These are phyloP conservation scores for Stephanodiscus triporus DNA, from an alignment of 108 stramenopile species.

Conservation along the genomic window DNA sequence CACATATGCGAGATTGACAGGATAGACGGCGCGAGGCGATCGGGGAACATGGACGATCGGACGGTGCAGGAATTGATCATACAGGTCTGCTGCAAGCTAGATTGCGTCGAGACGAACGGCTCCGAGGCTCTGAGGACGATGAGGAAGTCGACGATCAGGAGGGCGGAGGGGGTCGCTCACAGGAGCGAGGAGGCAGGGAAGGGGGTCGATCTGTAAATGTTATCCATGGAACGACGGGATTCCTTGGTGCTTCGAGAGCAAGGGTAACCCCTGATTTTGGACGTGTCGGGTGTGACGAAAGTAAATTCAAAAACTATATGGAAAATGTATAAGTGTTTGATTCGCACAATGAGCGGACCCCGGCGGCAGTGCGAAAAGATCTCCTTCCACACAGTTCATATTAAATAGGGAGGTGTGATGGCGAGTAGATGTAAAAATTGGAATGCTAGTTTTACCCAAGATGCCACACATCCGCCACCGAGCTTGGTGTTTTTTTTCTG, in stretches of 20 bases:
- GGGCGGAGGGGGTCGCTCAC: constrained; percentile 54
- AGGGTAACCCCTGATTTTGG: too few relatives aligned
- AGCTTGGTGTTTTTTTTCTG: not conserved
- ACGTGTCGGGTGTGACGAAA: too few relatives aligned
- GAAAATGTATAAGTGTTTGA: too few relatives aligned
- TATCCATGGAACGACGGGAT: too few relatives aligned
- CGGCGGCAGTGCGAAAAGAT: too few relatives aligned
- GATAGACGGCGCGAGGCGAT: constrained; percentile 31
- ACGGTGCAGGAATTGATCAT: constrained; percentile 56
- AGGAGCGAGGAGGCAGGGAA: constrained; percentile 4
- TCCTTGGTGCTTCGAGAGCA: too few relatives aligned
- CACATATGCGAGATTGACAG: constrained; percentile 53
- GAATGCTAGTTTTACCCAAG: too few relatives aligned
- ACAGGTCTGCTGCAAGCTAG: constrained; percentile 63
- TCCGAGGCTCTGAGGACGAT: constrained; percentile 55
- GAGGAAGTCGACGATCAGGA: constrained; percentile 55
- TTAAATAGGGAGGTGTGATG: too few relatives aligned
- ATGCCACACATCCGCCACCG: not conserved
- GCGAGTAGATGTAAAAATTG: not conserved
- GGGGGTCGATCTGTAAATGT: constrained; percentile 30
- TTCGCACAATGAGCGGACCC: too few relatives aligned
- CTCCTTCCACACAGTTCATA: too few relatives aligned
- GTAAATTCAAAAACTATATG: too few relatives aligned
- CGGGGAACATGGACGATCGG: constrained; percentile 29
- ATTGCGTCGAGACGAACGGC: constrained; percentile 60